Conservation (phyloP, 2,329 filamentous ascomycete species). For the Balansia obtecta region DNA sequence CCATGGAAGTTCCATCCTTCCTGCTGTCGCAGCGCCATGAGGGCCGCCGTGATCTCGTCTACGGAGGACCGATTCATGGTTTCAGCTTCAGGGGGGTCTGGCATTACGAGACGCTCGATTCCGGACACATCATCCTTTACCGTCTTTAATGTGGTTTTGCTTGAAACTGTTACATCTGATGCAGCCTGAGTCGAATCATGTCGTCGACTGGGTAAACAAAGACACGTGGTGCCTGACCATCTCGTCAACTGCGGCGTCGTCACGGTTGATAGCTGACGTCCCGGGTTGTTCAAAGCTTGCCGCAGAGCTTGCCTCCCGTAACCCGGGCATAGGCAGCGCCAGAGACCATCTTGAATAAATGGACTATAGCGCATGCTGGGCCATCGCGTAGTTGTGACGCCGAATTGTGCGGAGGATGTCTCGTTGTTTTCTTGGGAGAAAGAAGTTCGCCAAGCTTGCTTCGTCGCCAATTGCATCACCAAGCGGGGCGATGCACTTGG, state of each 20-base stretch:
- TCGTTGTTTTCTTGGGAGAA: too few species aligned
- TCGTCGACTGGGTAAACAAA: background rate
- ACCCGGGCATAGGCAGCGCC: slow-evolving; percentile 50
- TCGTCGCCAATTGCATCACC: background rate
- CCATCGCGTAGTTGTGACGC: background rate
- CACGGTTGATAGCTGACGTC: slow-evolving; percentile 4
- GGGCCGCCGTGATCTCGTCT: slow-evolving; percentile 16
- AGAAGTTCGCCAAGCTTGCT: background rate
- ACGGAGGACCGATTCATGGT: slow-evolving; percentile 9
- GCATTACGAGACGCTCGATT: slow-evolving; percentile 10
- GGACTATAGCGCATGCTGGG: slow-evolving; percentile 17
- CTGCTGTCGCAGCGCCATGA: slow-evolving; percentile 15
- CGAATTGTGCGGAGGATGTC: too few species aligned
- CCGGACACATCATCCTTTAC: background rate
- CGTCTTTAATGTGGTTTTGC: background rate
- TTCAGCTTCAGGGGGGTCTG: slow-evolving; percentile 10
- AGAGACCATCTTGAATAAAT: slow-evolving; percentile 43
- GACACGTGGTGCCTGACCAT: background rate
- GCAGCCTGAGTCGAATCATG: background rate
- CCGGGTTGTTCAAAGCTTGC: slow-evolving; percentile 16
- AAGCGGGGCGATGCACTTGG: slow-evolving; percentile 18
- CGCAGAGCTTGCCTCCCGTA: slow-evolving; percentile 29
- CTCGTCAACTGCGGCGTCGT: slow-evolving; percentile 1
- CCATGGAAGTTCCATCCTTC: slow-evolving; percentile 9
- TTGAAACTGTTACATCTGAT: background rate